These are phyloP conservation scores for Alternaria postmessia DNA, from an alignment of 2,329 filamentous ascomycete species.

Conservation along the genomic window DNA sequence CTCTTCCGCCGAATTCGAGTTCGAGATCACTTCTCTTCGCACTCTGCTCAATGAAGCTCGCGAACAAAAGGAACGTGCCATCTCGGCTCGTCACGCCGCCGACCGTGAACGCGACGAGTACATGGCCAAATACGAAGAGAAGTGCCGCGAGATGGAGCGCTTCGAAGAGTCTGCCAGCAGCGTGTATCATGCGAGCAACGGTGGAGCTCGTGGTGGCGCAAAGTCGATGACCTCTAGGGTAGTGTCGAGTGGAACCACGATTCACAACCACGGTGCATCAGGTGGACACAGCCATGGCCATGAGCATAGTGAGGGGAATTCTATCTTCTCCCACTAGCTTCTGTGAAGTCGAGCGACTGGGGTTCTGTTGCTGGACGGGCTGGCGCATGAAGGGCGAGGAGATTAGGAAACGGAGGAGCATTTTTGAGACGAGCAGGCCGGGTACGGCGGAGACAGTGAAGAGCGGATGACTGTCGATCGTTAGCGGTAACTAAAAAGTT, in stretches of 20 bases:
- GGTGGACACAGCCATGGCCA: conserved; percentile 4
- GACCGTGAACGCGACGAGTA: conserved; percentile 36
- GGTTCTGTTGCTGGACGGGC: background rate
- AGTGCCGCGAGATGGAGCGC: conserved; percentile 34
- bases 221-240: conserved; percentile 19
- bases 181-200: conserved; percentile 21
- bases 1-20: conserved; percentile 31
- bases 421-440: conserved; percentile 8
- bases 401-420: background rate
- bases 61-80: conserved; percentile 36
- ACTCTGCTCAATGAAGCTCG: conserved; percentile 32
- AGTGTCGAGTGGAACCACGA: conserved; percentile 25
- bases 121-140: conserved; percentile 34
- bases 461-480: background rate
- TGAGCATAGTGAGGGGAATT: conserved; percentile 16
- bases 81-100: conserved; percentile 29
- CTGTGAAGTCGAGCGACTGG: conserved; percentile 1
- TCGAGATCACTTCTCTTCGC: conserved; percentile 33
- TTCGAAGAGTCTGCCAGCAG: conserved; percentile 29
- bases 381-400: conserved; percentile 3
- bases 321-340: conserved; percentile 8
- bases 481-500: background rate
- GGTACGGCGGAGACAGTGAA: background rate
- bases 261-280: conserved; percentile 22
- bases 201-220: conserved; percentile 7